These are phyloP conservation scores for Candida orba DNA, from an alignment of 805 yeast genomes.

Conservation along the genomic window DNA sequence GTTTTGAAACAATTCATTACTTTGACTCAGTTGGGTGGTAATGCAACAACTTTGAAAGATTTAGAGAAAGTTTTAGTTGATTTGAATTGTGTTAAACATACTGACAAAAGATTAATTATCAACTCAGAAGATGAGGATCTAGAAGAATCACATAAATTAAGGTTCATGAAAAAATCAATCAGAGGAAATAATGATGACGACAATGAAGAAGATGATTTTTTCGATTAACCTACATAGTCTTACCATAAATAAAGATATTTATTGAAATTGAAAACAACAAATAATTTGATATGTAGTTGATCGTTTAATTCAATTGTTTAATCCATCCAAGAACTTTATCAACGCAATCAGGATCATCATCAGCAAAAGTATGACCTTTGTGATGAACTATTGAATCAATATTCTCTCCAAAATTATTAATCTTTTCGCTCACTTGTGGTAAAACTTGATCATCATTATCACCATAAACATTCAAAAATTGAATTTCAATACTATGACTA, in stretches of 20 bases:
- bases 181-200: slow-evolving; percentile 36
- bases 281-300: not conserved
- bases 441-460: slow-evolving; percentile 8
- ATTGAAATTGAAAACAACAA: not conserved
- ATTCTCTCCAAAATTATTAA: not conserved
- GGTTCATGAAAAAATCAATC: slow-evolving; percentile 52
- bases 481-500: slow-evolving; percentile 1
- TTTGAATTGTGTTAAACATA: slow-evolving; percentile 54
- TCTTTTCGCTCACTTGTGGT: slow-evolving; percentile 5
- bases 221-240: slow-evolving; percentile 27
- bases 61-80: slow-evolving; percentile 66
- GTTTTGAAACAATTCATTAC: slow-evolving; percentile 80
- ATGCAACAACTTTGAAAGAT: slow-evolving; percentile 60
- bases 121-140: slow-evolving; percentile 57
- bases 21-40: slow-evolving; percentile 77
- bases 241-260: no score
- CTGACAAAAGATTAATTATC: slow-evolving; percentile 58
- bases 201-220: slow-evolving; percentile 40
- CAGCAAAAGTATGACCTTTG: slow-evolving; percentile 11
- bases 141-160: slow-evolving; percentile 43
- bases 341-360: slow-evolving; percentile 4
- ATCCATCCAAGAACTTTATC: slow-evolving; percentile 7
- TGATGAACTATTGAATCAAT: slow-evolving; percentile 4
- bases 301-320: not conserved
- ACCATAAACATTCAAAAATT: slow-evolving; percentile 8